Evolutionary conservation across 192 early-diverging fungal genomes (phyloP).

Genomic region (Backusella parvicylindrica): DNA sequence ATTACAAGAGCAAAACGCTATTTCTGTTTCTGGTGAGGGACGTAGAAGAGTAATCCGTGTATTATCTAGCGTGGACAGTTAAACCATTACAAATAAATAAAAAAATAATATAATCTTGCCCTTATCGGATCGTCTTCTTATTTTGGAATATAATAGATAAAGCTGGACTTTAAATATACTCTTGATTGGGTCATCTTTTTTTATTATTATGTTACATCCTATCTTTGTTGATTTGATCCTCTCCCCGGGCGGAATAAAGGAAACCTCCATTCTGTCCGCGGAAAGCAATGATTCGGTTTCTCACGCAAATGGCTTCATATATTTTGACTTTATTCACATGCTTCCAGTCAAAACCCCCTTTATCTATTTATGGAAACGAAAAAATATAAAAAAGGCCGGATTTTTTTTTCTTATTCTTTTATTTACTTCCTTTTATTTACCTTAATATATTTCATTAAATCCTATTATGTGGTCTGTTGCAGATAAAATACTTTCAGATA

Average conservation of each 20-base stretch:
- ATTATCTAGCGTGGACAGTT: neutral
- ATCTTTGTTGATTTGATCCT: neutral
- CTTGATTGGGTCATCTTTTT: neutral
- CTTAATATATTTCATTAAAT: neutral
- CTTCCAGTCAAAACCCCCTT: neutral
- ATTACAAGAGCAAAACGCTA: constrained; percentile 49
- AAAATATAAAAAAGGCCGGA: neutral
- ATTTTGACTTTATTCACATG: neutral
- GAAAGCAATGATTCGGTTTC: neutral
- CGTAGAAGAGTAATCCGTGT: constrained; percentile 30
- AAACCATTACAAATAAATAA: neutral
- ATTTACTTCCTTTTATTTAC: neutral
- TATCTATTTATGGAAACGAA: neutral
- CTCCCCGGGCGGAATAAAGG: neutral
- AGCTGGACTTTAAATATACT: neutral
- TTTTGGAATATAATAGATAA: neutral
- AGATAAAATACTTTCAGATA: constrained; percentile 12
- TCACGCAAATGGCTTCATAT: neutral
- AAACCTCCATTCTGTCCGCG: neutral
- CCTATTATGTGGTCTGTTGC: constrained; percentile 1
- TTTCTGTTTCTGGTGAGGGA: constrained; percentile 38
- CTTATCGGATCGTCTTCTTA: neutral
- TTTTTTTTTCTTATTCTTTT: neutral
- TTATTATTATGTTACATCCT: neutral
- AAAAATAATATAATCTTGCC: neutral